These are phyloP conservation scores for Cystobasidium sp. DNA, from an alignment of 1,284 basidiomycete species.

Conservation along the genomic window DNA sequence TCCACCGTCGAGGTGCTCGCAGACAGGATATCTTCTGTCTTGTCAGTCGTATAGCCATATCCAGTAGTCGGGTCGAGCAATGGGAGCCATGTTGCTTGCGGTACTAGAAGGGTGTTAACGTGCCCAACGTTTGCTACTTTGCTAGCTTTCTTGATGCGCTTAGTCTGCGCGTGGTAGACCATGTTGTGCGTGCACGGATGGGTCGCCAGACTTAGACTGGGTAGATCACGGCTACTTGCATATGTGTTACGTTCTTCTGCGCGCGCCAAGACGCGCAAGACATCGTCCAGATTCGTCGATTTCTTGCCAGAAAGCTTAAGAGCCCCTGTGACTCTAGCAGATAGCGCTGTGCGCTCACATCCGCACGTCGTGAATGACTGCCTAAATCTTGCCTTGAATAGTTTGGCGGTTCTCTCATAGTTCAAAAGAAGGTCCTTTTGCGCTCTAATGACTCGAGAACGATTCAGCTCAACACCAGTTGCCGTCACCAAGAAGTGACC, in stretches of 20 bases:
- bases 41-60: slow-evolving; percentile 28
- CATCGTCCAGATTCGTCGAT: slow-evolving; percentile 27
- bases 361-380: slow-evolving; percentile 24
- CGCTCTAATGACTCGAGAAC: background rate
- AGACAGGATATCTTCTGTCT: background rate
- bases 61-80: slow-evolving; percentile 18
- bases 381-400: slow-evolving; percentile 34
- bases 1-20: background rate
- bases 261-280: slow-evolving; percentile 16
- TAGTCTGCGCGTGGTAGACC: slow-evolving; percentile 12
- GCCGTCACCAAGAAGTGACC: background rate
- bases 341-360: slow-evolving; percentile 24
- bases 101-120: slow-evolving; percentile 19
- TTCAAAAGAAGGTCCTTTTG: slow-evolving; percentile 23
- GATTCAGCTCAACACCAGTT: background rate
- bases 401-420: slow-evolving; percentile 21
- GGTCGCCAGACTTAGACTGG: slow-evolving; percentile 1
- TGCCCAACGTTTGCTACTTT: slow-evolving; percentile 7
- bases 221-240: background rate
- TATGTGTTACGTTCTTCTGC: background rate
- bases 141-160: background rate
- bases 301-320: slow-evolving; percentile 23
- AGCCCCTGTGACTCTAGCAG: slow-evolving; percentile 12
- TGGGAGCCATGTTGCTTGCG: slow-evolving; percentile 15
- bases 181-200: slow-evolving; percentile 38